Evolutionary conservation across 2,329 filamentous ascomycete genomes (phyloP), one percentile per base, ranked within the genome.

Genomic region (Fusarium mangiferae): DNA sequence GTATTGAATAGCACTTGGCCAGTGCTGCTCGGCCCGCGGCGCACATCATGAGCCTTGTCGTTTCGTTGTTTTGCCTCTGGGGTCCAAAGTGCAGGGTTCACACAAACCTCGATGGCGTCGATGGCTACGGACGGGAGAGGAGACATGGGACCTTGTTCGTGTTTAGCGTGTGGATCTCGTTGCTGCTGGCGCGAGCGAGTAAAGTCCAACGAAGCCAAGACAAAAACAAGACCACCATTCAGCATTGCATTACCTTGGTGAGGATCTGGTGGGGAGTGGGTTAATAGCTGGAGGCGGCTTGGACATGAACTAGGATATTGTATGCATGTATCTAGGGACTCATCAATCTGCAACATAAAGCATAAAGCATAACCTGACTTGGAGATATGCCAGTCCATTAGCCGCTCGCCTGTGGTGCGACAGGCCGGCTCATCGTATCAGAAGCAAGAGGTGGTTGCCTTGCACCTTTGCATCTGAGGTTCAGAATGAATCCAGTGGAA

Each of bases 111-210:
- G 73, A 78, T 77, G 76, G 76, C 73, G 76, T 78, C 76, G 76
- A 78, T 78, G 76, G 66, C 75, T 65, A 78, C 74, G 74, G 77
- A 69, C 77, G 77, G 77, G 77, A 78, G 73, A 76, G 66, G 67
- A 78, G 74, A 77, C 77, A 78, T 78, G 72, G 75, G 63, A 62
- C 69, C 74, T 78, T 73, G 77, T 68, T 78, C 72, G 73, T 78
- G 72, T 78, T 70, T 77, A 78, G 76, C 67, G 62, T 66, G 73
- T 77, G 75, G 76, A 75, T 58, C 68, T 68, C 41, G 57, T 67
- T 66, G 59, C 58, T 73, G 62, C 62, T 71, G 72, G 75, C 75
- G 68, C 73, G 60, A 77, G 72, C 68, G 73, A 70, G 65, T 63
- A 69, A 39, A 56, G 65, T 49, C 65, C 42, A 56, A 63, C 51